phyloP scores from a whole-genome alignment of 768 basidiomycete genomes.

The Auricularia heimuer region DNA sequence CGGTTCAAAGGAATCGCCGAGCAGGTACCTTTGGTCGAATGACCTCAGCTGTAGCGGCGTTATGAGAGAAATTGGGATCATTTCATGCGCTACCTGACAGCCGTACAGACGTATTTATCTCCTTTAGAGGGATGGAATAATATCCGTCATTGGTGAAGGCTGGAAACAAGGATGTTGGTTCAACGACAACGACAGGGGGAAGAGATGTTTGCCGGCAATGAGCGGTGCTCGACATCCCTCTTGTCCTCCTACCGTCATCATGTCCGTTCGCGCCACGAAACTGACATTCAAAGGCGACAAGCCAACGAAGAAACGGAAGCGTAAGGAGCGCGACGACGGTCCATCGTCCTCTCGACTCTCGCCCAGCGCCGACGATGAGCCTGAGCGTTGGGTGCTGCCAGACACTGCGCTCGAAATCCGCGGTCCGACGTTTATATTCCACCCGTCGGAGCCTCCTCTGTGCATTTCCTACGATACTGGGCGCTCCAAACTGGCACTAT shows the following conservation, averaged over 20 bases:
- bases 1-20: no score
- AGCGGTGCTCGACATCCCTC: no score
- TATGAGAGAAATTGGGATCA: no score
- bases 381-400: slow-evolving; percentile 73
- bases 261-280: slow-evolving; percentile 50
- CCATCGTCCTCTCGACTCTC: not conserved
- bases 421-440: slow-evolving; percentile 78
- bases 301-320: slow-evolving; percentile 69
- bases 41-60: no score
- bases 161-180: no score
- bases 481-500: slow-evolving; percentile 41
- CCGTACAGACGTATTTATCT: no score
- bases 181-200: no score
- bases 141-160: no score
- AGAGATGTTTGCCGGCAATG: no score
- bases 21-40: no score
- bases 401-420: slow-evolving; percentile 64
- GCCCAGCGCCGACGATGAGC: slow-evolving; percentile 37
- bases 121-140: no score
- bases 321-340: slow-evolving; percentile 37
- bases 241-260: not conserved
- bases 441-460: slow-evolving; percentile 75
- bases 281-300: slow-evolving; percentile 89
- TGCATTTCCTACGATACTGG: slow-evolving; percentile 72
- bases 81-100: no score